A percentile compares a stretch with the other conserved stretches of the same genome.
These are phyloP conservation scores for Primulina tabacum DNA, from an alignment of 257 asterid species.

Conservation along the genomic window DNA sequence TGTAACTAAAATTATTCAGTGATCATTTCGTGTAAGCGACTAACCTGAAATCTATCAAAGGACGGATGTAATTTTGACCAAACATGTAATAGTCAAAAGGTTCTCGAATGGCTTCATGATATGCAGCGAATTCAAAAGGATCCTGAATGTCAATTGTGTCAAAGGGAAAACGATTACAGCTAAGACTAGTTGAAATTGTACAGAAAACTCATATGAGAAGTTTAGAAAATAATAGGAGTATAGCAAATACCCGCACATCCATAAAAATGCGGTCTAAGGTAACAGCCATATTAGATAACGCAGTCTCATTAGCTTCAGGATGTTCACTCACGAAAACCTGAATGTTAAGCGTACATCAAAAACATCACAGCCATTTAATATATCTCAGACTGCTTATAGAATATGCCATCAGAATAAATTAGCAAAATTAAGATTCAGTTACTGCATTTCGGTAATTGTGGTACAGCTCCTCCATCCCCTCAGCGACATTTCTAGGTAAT, in stretches of 20 bases:
- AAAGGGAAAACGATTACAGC: conserved; percentile 10
- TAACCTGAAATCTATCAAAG: conserved; percentile 79
- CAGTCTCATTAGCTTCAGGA: conserved; percentile 67
- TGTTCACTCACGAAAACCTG: conserved; percentile 73
- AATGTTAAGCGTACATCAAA: conserved; percentile 16
- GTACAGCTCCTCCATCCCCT: conserved; percentile 80
- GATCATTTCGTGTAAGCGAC: conserved; percentile 8
- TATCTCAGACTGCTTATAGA: conserved; percentile 17
- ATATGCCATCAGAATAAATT: conserved; percentile 13
- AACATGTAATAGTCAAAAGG: conserved; percentile 86
- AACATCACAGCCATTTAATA: conserved; percentile 17
- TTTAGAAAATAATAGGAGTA: conserved; percentile 15
- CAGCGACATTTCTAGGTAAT: conserved; percentile 62
- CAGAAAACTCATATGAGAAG: conserved; percentile 8
- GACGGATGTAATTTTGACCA: conserved; percentile 70
- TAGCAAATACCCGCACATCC: conserved; percentile 68
- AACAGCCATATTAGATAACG: conserved; percentile 68
- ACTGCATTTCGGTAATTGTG: conserved; percentile 84
- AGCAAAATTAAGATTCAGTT: conserved; percentile 42
- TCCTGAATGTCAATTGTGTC: conserved; percentile 47
- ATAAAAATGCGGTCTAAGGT: conserved; percentile 68
- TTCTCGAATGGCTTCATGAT: conserved; percentile 80
- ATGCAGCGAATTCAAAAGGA: conserved; percentile 66
- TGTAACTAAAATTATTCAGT: neutral
- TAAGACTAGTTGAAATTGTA: conserved; percentile 2